A percentile compares a stretch with the other conserved stretches of the same genome.
Conservation (phyloP, 352 stramenopile species). For the Thalassiosira livingstoniorum region DNA sequence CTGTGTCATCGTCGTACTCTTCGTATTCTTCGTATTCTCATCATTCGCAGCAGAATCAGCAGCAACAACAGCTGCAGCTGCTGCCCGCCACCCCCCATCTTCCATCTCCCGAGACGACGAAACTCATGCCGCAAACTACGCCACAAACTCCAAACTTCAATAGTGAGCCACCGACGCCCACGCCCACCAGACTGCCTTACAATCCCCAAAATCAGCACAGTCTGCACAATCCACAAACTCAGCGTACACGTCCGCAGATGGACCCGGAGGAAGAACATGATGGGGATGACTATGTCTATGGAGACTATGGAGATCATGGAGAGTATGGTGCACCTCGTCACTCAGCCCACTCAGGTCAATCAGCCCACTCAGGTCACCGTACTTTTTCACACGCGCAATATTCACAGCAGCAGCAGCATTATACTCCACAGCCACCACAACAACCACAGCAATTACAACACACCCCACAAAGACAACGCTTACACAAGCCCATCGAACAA, state of each 20-base stretch:
- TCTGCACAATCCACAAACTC: background rate
- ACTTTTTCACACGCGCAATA: too few relatives aligned
- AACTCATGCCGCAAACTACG: too few relatives aligned
- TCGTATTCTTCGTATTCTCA: too few relatives aligned
- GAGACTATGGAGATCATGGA: too few relatives aligned
- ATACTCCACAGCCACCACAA: background rate
- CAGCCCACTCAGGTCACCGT: too few relatives aligned
- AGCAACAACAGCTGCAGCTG: slow-evolving; percentile 1
- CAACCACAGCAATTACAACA: slow-evolving; percentile 6
- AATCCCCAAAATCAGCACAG: background rate
- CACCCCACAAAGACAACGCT: background rate
- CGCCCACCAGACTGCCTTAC: too few relatives aligned
- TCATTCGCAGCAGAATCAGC: slow-evolving; percentile 1
- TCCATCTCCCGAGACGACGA: background rate
- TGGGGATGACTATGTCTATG: background rate
- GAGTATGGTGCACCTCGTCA: too few relatives aligned
- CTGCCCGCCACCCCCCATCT: background rate
- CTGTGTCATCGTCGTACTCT: too few relatives aligned
- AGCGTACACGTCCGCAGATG: background rate
- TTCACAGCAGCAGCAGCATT: background rate
- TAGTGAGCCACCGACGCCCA: too few relatives aligned
- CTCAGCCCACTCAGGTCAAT: too few relatives aligned
- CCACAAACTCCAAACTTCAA: too few relatives aligned
- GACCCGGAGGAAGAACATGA: background rate
- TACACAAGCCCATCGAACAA: slow-evolving; percentile 20